phyloP scores from a whole-genome alignment of 2,329 filamentous ascomycete genomes.

The Scortechinia acanthostroma region DNA sequence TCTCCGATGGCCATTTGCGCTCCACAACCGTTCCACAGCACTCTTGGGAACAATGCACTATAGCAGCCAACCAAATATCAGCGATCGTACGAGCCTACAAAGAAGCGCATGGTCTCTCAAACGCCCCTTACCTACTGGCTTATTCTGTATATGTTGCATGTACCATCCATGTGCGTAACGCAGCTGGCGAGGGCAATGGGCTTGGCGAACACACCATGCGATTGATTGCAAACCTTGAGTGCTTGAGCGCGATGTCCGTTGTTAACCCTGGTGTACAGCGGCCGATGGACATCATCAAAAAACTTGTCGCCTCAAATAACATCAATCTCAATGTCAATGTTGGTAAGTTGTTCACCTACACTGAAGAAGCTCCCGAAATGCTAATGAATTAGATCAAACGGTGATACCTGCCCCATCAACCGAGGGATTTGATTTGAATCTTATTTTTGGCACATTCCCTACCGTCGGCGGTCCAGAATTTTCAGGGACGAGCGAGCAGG shows the following conservation, averaged over 20 bases:
- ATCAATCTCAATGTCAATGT: not conserved
- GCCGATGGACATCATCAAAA: not conserved
- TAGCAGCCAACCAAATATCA: not conserved
- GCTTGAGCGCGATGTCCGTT: not conserved
- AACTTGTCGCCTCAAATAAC: not conserved
- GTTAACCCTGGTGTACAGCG: not conserved
- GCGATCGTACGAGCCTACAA: not conserved
- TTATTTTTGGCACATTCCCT: no score
- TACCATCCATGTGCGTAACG: not conserved
- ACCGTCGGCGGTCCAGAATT: not conserved
- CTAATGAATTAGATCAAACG: not conserved
- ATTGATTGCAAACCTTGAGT: not conserved
- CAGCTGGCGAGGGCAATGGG: not conserved
- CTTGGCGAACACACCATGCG: not conserved
- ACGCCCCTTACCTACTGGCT: not conserved
- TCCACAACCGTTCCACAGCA: not conserved
- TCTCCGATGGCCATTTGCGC: not conserved
- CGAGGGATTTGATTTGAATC: not conserved
- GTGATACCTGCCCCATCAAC: not conserved
- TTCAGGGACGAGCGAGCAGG: not conserved
- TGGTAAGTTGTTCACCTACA: not conserved
- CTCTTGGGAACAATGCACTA: not conserved
- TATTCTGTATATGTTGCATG: not conserved
- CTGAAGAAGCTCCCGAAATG: not conserved
- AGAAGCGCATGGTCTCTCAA: not conserved